Evolutionary conservation across 2,329 filamentous ascomycete genomes (phyloP).

Genomic region (Fusarium sp.): DNA sequence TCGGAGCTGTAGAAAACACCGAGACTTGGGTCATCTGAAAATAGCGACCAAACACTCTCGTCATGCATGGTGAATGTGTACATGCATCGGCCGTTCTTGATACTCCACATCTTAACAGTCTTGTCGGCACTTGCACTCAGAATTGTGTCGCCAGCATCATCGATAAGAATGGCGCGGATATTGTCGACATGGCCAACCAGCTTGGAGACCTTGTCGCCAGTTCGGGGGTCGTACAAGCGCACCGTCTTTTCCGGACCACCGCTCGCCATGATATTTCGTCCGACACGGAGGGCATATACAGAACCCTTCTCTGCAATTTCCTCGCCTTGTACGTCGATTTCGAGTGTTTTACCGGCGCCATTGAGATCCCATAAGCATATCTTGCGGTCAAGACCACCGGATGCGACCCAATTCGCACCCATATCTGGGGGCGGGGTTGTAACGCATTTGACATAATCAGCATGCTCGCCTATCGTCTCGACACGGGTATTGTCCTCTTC

Average conservation of each 20-base stretch:
- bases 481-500: conserved; percentile 62
- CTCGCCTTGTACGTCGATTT: conserved; percentile 86
- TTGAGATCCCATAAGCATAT: conserved; percentile 94
- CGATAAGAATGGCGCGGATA: conserved; percentile 89
- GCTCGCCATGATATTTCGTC: conserved; percentile 84
- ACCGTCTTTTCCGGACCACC: conserved; percentile 95
- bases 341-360: conserved; percentile 84
- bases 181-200: conserved; percentile 98
- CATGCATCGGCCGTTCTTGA: conserved; percentile 95
- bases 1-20: conserved; percentile 96
- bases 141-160: conserved; percentile 87
- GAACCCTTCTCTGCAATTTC: conserved; percentile 91
- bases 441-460: conserved; percentile 96
- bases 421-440: conserved; percentile 74
- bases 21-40: conserved; percentile 86
- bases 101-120: conserved; percentile 97
- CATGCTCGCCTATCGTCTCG: conserved; percentile 88
- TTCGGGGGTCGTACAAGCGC: conserved; percentile 88
- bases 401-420: conserved; percentile 86
- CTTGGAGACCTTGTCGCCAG: conserved; percentile 91
- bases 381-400: conserved; percentile 91
- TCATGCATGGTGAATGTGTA: conserved; percentile 99
- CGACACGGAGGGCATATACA: conserved; percentile 88
- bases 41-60: conserved; percentile 96
- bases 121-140: conserved; percentile 96